Evolutionary conservation across 1,284 basidiomycete genomes (phyloP), one percentile per base, ranked within the genome.

Genomic region (Boletellus deceptivus): DNA sequence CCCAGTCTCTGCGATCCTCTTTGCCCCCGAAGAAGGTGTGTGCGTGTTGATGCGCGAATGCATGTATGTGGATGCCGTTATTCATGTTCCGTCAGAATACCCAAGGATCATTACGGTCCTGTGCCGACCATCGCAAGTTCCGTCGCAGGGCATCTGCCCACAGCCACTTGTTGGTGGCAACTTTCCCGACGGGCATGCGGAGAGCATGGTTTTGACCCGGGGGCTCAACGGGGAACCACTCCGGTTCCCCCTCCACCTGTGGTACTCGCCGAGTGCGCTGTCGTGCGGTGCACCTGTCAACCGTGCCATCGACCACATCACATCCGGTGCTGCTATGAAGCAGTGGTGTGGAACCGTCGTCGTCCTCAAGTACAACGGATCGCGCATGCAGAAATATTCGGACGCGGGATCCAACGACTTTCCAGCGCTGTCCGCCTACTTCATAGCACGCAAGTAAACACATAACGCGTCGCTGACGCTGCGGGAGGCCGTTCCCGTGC

Each of bases 351-450:
- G 89, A 0, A 75, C 85, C 2, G 88, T 90, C 43, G 72, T 91
- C 33, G 89, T 87, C 17, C 76, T 91, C 58, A 91, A 91, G 66
- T 90, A 86, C 71, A 90, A 84, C 56, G 89, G 89, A 41, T 86
- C 88, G 3, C 76, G 88, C 48, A 77, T 86, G 57, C 87, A 89
- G 68, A 84, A 84, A 17, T 91, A 91, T 63, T 75, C 86, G 0
- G 88, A 91, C 60, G 89, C 89, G 41, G 84, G 86, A 18, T 78
- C 82, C 5, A 91, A 90, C 60, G 89, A 91, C 67, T 74, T 91
- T 29, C 87, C 89, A 33, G 86, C 89, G 9, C 74, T 91, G 18
- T 90, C 89, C 4, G 86, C 89, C 2, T 91, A 91, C 62, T 91
- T 91, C 71, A 75, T 91, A 47, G 80, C 85, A 6, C 89, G 86